Percentiles rank a stretch among this genome's conserved stretches.
Conservation (phyloP, 2,329 filamentous ascomycete species). For the Hirsutella rhossiliensis region DNA sequence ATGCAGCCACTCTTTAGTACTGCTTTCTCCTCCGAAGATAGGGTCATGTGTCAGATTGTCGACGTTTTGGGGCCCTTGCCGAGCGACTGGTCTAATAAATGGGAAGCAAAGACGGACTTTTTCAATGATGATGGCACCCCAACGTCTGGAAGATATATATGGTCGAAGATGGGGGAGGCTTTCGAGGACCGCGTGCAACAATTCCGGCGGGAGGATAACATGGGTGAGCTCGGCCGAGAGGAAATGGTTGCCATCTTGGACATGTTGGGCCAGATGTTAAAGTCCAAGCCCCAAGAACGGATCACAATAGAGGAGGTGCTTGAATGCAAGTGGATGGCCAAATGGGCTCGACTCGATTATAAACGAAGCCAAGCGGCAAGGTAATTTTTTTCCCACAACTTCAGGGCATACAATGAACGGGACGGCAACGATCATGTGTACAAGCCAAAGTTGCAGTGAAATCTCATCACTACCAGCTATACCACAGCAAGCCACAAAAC, state of each 20-base stretch:
- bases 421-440: background rate
- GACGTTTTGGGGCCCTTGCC: slow-evolving; percentile 8
- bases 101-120: slow-evolving; percentile 3
- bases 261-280: background rate
- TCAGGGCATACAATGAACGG: no score
- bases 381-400: no score
- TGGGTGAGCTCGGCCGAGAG: background rate
- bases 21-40: slow-evolving; percentile 1
- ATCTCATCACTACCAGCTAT: background rate
- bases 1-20: slow-evolving; percentile 1
- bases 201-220: background rate
- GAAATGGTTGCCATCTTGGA: background rate
- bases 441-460: background rate
- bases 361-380: background rate
- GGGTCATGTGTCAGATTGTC: slow-evolving; percentile 3
- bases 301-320: background rate
- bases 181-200: background rate
- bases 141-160: background rate
- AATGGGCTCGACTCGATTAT: background rate
- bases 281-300: background rate
- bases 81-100: slow-evolving; percentile 7
- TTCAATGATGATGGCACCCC: slow-evolving; percentile 2
- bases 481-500: background rate
- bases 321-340: background rate
- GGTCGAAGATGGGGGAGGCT: background rate